These are phyloP conservation scores for Alternaria gansuensis DNA, from an alignment of 2,329 filamentous ascomycete species.

Conservation along the genomic window DNA sequence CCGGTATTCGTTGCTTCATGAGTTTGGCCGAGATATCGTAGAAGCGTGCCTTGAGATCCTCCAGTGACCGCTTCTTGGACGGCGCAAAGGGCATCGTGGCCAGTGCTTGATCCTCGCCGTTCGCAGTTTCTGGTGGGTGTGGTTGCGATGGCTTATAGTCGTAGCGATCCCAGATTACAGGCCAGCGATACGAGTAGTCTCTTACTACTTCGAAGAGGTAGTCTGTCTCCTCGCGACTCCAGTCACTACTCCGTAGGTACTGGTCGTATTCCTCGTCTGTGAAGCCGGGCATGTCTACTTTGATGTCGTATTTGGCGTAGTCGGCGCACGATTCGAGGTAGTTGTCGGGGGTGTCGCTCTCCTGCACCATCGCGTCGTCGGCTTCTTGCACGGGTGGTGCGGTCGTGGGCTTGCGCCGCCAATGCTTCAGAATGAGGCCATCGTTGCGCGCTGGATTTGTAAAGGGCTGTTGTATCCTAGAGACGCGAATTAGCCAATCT, in stretches of 20 bases:
- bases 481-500: slow-evolving; percentile 21
- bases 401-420: slow-evolving; percentile 69
- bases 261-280: slow-evolving; percentile 85
- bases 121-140: slow-evolving; percentile 31
- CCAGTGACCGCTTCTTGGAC: slow-evolving; percentile 72
- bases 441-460: slow-evolving; percentile 79
- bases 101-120: slow-evolving; percentile 37
- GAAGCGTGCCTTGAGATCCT: slow-evolving; percentile 90
- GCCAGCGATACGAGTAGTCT: slow-evolving; percentile 88
- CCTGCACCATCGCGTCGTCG: slow-evolving; percentile 46
- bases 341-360: slow-evolving; percentile 46
- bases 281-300: slow-evolving; percentile 80
- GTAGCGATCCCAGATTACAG: slow-evolving; percentile 91
- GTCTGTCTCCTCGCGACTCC: slow-evolving; percentile 93
- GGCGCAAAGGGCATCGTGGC: slow-evolving; percentile 54
- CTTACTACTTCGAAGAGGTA: slow-evolving; percentile 79
- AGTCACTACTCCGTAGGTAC: slow-evolving; percentile 76
- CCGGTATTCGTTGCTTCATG: slow-evolving; percentile 53
- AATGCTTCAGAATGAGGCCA: slow-evolving; percentile 77
- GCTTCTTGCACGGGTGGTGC: slow-evolving; percentile 42
- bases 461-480: slow-evolving; percentile 64
- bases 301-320: slow-evolving; percentile 89
- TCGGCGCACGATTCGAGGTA: slow-evolving; percentile 60
- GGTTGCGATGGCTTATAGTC: slow-evolving; percentile 67
- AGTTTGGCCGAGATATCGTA: slow-evolving; percentile 76